Percentiles rank a stretch among this genome's conserved stretches.
phyloP scores from a whole-genome alignment of 2,329 filamentous ascomycete genomes.

The Aspergillus chevalieri region DNA sequence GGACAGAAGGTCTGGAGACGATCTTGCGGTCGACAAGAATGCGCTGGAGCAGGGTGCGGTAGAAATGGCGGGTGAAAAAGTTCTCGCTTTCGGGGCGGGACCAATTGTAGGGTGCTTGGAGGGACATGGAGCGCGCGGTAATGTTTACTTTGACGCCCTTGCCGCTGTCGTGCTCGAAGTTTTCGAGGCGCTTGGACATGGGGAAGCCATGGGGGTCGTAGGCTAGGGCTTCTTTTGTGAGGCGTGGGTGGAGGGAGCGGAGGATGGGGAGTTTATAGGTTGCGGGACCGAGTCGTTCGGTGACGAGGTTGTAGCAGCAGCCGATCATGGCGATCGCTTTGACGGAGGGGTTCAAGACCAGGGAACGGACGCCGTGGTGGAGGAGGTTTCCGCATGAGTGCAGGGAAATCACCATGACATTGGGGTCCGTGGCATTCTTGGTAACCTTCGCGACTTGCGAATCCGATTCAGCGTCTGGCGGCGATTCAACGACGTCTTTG shows the following conservation, averaged over 20 bases:
- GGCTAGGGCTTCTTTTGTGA: conserved; percentile 62
- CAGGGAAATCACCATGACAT: conserved; percentile 82
- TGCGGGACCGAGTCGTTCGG: conserved; percentile 78
- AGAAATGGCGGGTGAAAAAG: conserved; percentile 93
- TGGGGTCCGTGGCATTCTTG: conserved; percentile 15
- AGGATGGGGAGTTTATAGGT: conserved; percentile 78
- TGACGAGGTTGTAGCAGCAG: conserved; percentile 96
- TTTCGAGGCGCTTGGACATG: conserved; percentile 67
- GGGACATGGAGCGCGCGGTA: conserved; percentile 95
- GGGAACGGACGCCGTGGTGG: conserved; percentile 82
- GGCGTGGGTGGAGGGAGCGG: conserved; percentile 65
- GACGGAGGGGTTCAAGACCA: conserved; percentile 76
- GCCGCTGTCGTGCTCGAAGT: conserved; percentile 48
- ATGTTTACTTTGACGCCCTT: conserved; percentile 80
- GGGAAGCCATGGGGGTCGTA: conserved; percentile 89
- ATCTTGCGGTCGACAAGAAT: conserved; percentile 85
- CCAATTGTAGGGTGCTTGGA: conserved; percentile 94
- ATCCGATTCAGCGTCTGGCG: conserved; percentile 1
- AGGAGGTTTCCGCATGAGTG: conserved; percentile 98
- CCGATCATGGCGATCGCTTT: conserved; percentile 91
- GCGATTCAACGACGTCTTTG: conserved; percentile 27
- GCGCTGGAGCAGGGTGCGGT: conserved; percentile 79
- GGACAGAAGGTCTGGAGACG: conserved; percentile 51
- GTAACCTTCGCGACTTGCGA: background rate
- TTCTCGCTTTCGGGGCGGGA: conserved; percentile 68